Evolutionary conservation across 495 filamentous ascomycete species (phyloP).

Genomic region (Aspergillus wentii): DNA sequence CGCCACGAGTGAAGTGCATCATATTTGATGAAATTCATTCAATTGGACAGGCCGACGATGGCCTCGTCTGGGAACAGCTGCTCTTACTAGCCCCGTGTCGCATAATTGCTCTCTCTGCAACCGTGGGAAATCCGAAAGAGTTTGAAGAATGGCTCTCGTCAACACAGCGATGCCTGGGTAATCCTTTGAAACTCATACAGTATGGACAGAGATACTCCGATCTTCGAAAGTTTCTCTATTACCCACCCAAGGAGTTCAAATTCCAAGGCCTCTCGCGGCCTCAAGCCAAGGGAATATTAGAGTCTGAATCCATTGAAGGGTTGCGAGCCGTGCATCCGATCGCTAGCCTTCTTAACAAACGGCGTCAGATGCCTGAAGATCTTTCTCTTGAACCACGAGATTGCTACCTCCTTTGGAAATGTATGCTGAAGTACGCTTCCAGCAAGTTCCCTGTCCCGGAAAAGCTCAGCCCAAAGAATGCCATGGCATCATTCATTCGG

Average conservation of each 20-base stretch:
- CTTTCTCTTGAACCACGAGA: conserved; percentile 66
- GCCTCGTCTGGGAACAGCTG: conserved; percentile 77
- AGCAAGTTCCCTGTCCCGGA: conserved; percentile 17
- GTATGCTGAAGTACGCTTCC: conserved; percentile 51
- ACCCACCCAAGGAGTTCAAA: conserved; percentile 41
- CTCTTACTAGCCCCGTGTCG: conserved; percentile 69
- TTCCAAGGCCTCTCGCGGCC: conserved; percentile 49
- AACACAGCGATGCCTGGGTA: conserved; percentile 53
- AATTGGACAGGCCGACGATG: conserved; percentile 73
- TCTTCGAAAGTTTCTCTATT: conserved; percentile 64
- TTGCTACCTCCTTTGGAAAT: conserved; percentile 58
- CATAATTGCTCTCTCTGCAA: conserved; percentile 76
- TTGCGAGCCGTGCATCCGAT: conserved; percentile 55
- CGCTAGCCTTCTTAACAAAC: conserved; percentile 53
- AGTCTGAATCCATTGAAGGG: background rate
- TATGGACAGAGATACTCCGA: conserved; percentile 68
- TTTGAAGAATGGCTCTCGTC: conserved; percentile 62
- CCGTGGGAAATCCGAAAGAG: conserved; percentile 68
- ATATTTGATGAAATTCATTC: conserved; percentile 86
- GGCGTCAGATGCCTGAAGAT: conserved; percentile 57
- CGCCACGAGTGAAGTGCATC: conserved; percentile 60
- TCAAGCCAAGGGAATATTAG: background rate
- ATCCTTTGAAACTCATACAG: conserved; percentile 58
- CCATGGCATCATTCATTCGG: conserved; percentile 26
- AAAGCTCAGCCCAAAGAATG: background rate